Percentiles rank a stretch among this genome's conserved stretches.
Conservation (phyloP, 2,329 filamentous ascomycete genomes). For the Scedosporium minutisporum region DNA sequence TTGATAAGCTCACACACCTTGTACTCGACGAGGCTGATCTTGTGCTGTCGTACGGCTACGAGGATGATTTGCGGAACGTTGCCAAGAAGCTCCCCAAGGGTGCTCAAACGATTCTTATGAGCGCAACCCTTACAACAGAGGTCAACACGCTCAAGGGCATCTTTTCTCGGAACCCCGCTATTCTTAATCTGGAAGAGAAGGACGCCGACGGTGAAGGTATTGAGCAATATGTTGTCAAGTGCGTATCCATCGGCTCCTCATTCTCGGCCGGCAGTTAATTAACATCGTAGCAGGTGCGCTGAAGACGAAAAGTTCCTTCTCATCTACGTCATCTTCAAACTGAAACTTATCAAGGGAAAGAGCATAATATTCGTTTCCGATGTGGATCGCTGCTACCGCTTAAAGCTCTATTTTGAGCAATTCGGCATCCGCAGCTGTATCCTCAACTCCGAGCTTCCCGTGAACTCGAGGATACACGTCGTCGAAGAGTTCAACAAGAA, state of each 20-base stretch:
- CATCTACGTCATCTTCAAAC: conserved; percentile 43
- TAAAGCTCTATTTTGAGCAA: conserved; percentile 94
- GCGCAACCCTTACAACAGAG: conserved; percentile 81
- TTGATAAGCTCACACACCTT: conserved; percentile 63
- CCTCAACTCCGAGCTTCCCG: conserved; percentile 85
- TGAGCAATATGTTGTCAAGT: conserved; percentile 80
- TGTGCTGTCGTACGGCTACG: conserved; percentile 87
- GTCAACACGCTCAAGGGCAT: conserved; percentile 76
- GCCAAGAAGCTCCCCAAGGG: conserved; percentile 70
- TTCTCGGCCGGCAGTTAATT: conserved; percentile 6
- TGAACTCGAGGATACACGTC: conserved; percentile 87
- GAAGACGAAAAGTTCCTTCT: conserved; percentile 96
- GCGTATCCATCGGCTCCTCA: conserved; percentile 17
- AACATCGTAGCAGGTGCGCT: conserved; percentile 48
- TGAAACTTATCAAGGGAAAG: conserved; percentile 89
- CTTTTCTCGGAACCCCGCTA: conserved; percentile 71
- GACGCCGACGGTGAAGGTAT: conserved; percentile 69
- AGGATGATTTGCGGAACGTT: conserved; percentile 77
- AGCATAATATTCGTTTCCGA: conserved; percentile 65
- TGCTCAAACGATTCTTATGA: conserved; percentile 87
- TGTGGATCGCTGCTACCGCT: conserved; percentile 76
- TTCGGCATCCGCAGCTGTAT: conserved; percentile 92
- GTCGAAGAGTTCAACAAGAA: conserved; percentile 96
- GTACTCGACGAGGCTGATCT: conserved; percentile 93
- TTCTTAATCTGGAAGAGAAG: conserved; percentile 74